A percentile compares a stretch with the other conserved stretches of the same genome.
phyloP scores from a whole-genome alignment of 192 early-diverging fungal genomes.

The Allomyces arbusculus region DNA sequence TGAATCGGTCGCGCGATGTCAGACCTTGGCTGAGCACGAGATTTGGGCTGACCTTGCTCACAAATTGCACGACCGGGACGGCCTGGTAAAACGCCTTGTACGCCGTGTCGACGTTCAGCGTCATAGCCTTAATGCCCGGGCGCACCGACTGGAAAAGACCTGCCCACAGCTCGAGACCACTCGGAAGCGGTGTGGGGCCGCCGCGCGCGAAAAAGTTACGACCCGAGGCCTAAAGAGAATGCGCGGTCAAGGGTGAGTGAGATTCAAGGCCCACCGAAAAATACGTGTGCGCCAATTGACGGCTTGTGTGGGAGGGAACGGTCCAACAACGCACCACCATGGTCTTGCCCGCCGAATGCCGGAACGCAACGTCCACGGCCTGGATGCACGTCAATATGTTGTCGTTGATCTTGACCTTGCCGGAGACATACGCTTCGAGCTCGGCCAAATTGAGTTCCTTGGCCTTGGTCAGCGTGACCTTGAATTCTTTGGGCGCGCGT shows the following conservation, averaged over 20 bases:
- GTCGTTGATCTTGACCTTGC: conserved; percentile 3
- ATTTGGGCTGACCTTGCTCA: conserved; percentile 6
- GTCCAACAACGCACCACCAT: conserved; percentile 21
- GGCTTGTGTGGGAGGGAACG: too few relatives aligned
- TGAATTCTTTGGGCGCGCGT: conserved; percentile 32
- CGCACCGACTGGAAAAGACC: conserved; percentile 79
- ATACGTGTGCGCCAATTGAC: too few relatives aligned
- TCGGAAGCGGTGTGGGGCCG: conserved; percentile 20
- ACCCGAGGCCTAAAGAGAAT: not conserved
- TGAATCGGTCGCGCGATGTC: too few relatives aligned
- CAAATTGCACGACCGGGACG: conserved; percentile 47
- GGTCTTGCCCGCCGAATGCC: conserved; percentile 52
- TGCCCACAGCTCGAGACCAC: conserved; percentile 78
- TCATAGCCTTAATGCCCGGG: conserved; percentile 45
- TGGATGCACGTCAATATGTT: conserved; percentile 27
- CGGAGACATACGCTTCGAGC: conserved; percentile 9
- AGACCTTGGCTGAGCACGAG: too few relatives aligned
- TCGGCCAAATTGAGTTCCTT: conserved; percentile 22
- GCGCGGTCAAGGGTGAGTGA: too few relatives aligned
- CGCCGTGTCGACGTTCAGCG: conserved; percentile 51
- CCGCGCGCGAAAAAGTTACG: not conserved
- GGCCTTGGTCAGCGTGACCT: conserved; percentile 40
- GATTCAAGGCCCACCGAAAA: too few relatives aligned
- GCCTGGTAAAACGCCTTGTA: conserved; percentile 45
- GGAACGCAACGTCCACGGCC: conserved; percentile 61